Conservation (phyloP, 306 rosid species). For the Elaeagnus macrophylla region DNA sequence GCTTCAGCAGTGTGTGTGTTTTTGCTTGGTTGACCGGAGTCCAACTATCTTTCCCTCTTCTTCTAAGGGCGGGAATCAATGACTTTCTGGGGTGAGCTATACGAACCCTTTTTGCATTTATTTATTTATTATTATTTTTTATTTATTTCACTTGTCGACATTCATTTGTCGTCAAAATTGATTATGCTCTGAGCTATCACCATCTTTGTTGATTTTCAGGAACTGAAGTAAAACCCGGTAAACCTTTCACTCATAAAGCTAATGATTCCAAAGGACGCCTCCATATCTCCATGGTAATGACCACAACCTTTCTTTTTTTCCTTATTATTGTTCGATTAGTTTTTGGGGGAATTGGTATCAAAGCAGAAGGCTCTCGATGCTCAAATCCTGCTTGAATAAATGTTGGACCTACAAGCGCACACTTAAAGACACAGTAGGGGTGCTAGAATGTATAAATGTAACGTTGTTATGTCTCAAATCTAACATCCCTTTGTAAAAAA, state of each 20-base stretch:
- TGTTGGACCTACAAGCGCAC: not conserved
- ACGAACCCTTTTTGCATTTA: not conserved
- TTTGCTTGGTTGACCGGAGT: too few relatives aligned
- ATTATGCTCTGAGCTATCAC: not conserved
- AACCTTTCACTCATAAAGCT: slow-evolving; percentile 45
- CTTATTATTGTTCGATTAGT: too few relatives aligned
- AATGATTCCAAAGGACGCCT: slow-evolving; percentile 63
- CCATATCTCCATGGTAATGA: slow-evolving; percentile 66
- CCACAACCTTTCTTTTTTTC: not conserved
- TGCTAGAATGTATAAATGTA: too few relatives aligned
- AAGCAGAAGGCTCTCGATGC: not conserved
- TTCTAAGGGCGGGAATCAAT: slow-evolving; percentile 12
- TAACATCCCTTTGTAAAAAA: too few relatives aligned
- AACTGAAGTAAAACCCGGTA: slow-evolving; percentile 79
- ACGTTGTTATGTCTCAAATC: too few relatives aligned
- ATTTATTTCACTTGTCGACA: not conserved
- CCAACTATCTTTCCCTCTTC: slow-evolving; percentile 3
- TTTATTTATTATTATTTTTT: not conserved
- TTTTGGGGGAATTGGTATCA: not conserved
- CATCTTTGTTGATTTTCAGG: slow-evolving; percentile 29
- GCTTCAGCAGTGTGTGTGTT: too few relatives aligned
- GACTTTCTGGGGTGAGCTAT: slow-evolving; percentile 75
- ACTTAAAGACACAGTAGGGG: not conserved
- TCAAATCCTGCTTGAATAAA: too few relatives aligned
- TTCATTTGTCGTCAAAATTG: not conserved